Evolutionary conservation across 164 flowering plant species (phyloP).

Genomic region (Sextonia rubra): DNA sequence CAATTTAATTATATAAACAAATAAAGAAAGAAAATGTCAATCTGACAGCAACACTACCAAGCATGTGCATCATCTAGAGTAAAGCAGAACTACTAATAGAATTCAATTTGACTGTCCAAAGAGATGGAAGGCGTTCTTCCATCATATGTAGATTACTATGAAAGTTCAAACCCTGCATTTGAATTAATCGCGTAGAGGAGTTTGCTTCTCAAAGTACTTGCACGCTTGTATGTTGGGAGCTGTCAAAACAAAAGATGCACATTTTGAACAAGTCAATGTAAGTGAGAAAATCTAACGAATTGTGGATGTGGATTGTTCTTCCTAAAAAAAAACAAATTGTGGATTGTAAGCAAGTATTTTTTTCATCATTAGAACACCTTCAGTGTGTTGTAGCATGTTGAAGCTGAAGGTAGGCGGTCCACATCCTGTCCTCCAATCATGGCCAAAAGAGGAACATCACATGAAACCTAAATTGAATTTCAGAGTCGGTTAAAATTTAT

Average conservation of each 20-base stretch:
- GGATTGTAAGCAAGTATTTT: background rate
- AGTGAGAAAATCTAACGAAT: background rate
- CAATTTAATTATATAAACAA: too few relatives aligned
- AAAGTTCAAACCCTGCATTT: conserved; percentile 97
- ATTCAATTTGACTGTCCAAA: too few relatives aligned
- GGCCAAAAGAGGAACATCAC: conserved; percentile 89
- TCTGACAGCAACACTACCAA: too few relatives aligned
- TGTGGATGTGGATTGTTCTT: too few relatives aligned
- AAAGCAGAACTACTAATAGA: too few relatives aligned
- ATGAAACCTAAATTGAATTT: conserved; percentile 47
- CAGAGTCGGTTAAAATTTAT: background rate
- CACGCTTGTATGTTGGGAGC: conserved; percentile 93
- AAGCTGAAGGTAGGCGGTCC: conserved; percentile 97
- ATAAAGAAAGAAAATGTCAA: too few relatives aligned
- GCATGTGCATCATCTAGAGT: too few relatives aligned
- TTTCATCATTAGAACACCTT: conserved; percentile 43
- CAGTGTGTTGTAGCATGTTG: conserved; percentile 96
- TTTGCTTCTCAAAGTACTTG: conserved; percentile 76
- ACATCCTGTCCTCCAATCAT: conserved; percentile 92
- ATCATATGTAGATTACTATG: conserved; percentile 30
- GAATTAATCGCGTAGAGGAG: conserved; percentile 93
- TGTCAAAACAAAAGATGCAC: conserved; percentile 15
- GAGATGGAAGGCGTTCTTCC: background rate
- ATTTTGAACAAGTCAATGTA: background rate
- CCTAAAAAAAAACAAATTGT: too few relatives aligned